Evolutionary conservation across 2,329 filamentous ascomycete genomes (phyloP), one percentile per base, ranked within the genome.

Genomic region (Davidsoniella virescens): DNA sequence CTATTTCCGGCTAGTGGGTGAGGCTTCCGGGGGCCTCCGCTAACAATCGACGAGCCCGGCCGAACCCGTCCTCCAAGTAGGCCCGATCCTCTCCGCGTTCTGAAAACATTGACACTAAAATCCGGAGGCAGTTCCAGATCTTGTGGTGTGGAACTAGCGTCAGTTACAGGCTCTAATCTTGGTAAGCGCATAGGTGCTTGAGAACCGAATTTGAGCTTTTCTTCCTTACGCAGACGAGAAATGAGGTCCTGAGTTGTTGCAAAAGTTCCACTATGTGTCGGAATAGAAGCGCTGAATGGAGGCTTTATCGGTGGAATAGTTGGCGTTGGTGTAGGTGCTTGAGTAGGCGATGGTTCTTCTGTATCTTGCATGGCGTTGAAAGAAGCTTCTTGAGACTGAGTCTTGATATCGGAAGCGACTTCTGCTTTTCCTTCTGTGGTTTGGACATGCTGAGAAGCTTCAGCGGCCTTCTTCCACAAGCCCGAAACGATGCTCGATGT

Each of bases 401-500:
- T 10, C 23, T 18, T 10, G 16, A 26, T 23, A 29, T 45, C 36
- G 44, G 37, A 16, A n/a, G 38, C 47, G 29, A 23, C 41, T 20
- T 12, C 20, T 25, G 36, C 38, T 37, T 20, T 8, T 26, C 25
- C 33, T 16, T 12, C 16, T 23, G 8, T 33, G 14, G 44, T 10
- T 14, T 7, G 29, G 4, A 17, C 26, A 36, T 44, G 10, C 26
- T 33, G 18, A 6, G 33, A 38, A 5, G 42, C 26, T 16, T 23
- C 25, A 12, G 54, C 52, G 29, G 54, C 53, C 50, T 55, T 56
- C 7, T 57, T 59, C 50, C 62, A 64, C 47, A 69, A 54, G 16
- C 61, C 59, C 5, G 62, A 57, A 8, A 63, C 59, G 33, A 71
- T 62, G 50, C 65, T 71, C 36, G 70, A 73, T 3, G 67, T 68